Percentiles rank a stretch among this genome's conserved stretches.
These are phyloP conservation scores for Alternaria longipes DNA, from an alignment of 2,329 filamentous ascomycete genomes.

Conservation along the genomic window DNA sequence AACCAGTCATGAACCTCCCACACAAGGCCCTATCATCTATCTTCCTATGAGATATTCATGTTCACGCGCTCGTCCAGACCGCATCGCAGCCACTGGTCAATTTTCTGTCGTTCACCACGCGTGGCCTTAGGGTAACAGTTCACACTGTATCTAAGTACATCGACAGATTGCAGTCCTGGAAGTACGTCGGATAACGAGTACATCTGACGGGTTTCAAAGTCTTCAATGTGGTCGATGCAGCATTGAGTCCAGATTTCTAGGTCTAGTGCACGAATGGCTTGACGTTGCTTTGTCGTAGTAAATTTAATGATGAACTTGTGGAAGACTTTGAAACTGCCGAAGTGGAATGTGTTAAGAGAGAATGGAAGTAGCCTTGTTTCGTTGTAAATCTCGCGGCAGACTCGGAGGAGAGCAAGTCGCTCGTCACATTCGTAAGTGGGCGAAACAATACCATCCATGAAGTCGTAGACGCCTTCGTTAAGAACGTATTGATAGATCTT, in stretches of 20 bases:
- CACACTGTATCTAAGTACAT: neutral
- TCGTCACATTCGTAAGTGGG: neutral
- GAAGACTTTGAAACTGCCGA: neutral
- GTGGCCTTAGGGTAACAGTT: neutral
- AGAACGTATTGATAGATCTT: conserved; percentile 8
- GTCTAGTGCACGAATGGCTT: neutral
- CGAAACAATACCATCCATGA: neutral
- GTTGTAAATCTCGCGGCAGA: conserved; percentile 21
- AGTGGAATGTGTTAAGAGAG: conserved; percentile 12
- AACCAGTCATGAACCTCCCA: neutral
- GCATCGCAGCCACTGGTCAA: neutral
- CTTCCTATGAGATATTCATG: neutral
- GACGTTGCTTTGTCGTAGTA: neutral
- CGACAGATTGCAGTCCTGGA: neutral
- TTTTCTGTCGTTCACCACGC: neutral
- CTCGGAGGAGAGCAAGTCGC: conserved; percentile 6
- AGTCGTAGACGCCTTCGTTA: neutral
- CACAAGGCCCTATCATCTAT: neutral
- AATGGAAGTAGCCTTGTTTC: conserved; percentile 8
- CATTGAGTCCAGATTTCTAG: neutral
- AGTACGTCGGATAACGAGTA: neutral
- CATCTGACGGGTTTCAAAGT: neutral
- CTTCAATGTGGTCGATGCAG: neutral
- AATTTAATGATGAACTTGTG: neutral
- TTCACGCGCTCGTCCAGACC: neutral